Evolutionary conservation across 345 rosid genomes (phyloP), one percentile per base, ranked within the genome.

Genomic region (Aegle marmelos): DNA sequence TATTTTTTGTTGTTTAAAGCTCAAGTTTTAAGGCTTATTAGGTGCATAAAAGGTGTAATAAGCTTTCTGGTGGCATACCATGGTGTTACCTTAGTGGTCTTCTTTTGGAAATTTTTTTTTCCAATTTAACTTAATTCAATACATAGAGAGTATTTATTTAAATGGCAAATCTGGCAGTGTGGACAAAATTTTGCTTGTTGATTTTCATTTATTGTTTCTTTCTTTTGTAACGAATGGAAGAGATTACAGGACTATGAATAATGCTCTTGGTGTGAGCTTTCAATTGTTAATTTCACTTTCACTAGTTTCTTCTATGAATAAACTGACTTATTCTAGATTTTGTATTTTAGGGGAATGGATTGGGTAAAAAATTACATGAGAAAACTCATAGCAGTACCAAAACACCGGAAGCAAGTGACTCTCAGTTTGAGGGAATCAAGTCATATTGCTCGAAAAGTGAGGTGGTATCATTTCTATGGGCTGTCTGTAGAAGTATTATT

Each of bases 401-500:
- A 74, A 57, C 45, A n/a, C 68, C 13, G 17, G 82, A 65, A 31
- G 70, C 60, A 10, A 80, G 31, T 37, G 39, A 82, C 81, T 75
- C 74, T 17, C 76, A 72, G 74, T 71, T 59, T 33, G 77, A 77
- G 79, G 82, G 75, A 80, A 57, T 78, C 28, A 89, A 77, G 83
- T 76, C 85, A 10, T 86, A 83, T 76, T 91, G 98, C 89, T 84
- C 85, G 14, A 86, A 85, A 68, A 81, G 81, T 78, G 92, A 91
- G 87, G 93, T 93, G 41, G 89, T 88, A 36, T 90, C 95, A 73
- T 95, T 91, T 81, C 64, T 93, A 83, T 93, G 97, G 98, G 95
- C 94, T 81, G 90, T 82, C 72, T 89, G 90, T 77, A 88, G 90
- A 86, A 84, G 84, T 78, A 81, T 91, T 60, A 77, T 93, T 85